Base-by-base conservation (phyloP, 2,329 filamentous ascomycete genomes). In the Fonsecaea pedrosoi region DNA sequence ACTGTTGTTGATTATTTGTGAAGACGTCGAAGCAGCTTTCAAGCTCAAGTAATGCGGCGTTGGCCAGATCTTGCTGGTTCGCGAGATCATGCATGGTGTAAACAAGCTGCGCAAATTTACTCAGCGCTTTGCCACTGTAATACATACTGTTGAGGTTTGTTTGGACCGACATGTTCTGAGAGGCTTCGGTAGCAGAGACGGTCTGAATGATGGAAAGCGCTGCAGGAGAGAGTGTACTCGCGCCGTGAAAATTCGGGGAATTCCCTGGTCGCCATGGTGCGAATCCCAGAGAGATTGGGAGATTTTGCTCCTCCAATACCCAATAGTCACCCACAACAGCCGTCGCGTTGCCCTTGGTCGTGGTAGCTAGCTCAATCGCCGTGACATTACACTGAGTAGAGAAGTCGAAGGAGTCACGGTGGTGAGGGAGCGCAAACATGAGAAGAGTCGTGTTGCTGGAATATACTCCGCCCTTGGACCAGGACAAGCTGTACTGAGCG, bases 341-440 rank as follows among this genome's bases (percentile, higher is more conserved):
- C 0, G 86, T 90, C 7, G 90, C 91, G 13, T 87, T 80, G 10
- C 95, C 95, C 79, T 97, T 98, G 21, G 92, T 96, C 0, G 92
- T 90, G 0, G 92, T 94, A 64, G 89, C 86, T 60, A 98, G 81
- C 69, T 86, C 82, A 1, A 95, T 76, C 4, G 81, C 77, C 2
- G 81, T 86, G 45, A 81, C 74, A 7, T 82, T 81, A 30, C 82
- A 79, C 10, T 79, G 80, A 8, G 87, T 87, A 0, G 78, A 78
- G 0, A 77, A 72, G 70, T 92, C 87, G 68, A 98, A 94, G 0
- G 91, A 92, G 37, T 87, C 82, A 2, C 92, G 76, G 72, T 98
- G 95, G 77, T 98, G 95, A 25, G 94, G 92, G 56, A 99, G 81
- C 15, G 91, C 92, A 76, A 91, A 97, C 89, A 96, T 95, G 70